Percentiles rank a stretch among this genome's conserved stretches.
phyloP scores from a whole-genome alignment of 228 moss, liverwort and hornwort species.

The Sphagnum fallax region DNA sequence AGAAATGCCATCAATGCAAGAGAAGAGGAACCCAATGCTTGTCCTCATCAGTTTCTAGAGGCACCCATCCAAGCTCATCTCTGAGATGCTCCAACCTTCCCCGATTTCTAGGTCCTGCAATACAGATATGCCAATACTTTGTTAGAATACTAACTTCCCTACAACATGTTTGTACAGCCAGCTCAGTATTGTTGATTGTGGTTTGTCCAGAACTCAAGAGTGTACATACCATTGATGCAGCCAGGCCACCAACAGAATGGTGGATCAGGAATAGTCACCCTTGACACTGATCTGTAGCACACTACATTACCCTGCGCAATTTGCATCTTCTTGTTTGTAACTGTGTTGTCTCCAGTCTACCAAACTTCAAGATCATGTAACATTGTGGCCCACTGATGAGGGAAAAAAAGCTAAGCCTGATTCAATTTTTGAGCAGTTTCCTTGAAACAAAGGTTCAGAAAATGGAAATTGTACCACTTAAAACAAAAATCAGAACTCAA shows the following conservation, averaged over 20 bases:
- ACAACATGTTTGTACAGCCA: not conserved
- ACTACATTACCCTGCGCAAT: slow-evolving; percentile 61
- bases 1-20: slow-evolving; percentile 25
- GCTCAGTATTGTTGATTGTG: not conserved
- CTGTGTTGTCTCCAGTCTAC: no score
- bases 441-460: no score
- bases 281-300: slow-evolving; percentile 69
- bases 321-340: not conserved
- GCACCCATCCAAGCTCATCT: slow-evolving; percentile 77
- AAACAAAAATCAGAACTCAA: no score
- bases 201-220: not conserved
- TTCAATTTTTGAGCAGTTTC: no score
- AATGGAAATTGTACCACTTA: no score
- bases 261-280: slow-evolving; percentile 54
- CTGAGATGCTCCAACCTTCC: slow-evolving; percentile 64
- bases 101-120: slow-evolving; percentile 66
- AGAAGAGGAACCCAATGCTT: slow-evolving; percentile 70
- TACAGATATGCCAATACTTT: not conserved
- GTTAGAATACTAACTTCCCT: not conserved
- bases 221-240: slow-evolving; percentile 60
- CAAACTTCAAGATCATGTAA: no score
- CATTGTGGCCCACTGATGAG: no score
- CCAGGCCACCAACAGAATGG: slow-evolving; percentile 90
- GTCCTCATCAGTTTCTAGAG: slow-evolving; percentile 76
- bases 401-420: no score